These are phyloP conservation scores for Sphaerulina populicola DNA, from an alignment of 2,329 filamentous ascomycete species.

Conservation along the genomic window DNA sequence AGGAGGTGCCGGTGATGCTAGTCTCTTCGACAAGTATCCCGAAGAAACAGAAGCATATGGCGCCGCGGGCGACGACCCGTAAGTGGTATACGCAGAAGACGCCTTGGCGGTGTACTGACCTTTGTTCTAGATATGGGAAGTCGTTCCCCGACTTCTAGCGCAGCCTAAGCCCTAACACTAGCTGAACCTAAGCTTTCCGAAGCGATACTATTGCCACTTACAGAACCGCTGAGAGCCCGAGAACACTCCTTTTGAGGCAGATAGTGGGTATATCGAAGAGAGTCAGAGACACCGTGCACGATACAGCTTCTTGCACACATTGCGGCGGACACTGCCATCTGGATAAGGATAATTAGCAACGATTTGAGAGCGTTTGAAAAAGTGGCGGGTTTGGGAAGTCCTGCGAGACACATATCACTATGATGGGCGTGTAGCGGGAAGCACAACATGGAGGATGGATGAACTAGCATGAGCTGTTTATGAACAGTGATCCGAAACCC, in stretches of 20 bases:
- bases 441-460: not conserved
- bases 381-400: not conserved
- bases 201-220: constrained; percentile 2
- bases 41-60: constrained; percentile 95
- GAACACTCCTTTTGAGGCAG: not conserved
- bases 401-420: not conserved
- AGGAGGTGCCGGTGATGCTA: constrained; percentile 87
- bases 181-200: not conserved
- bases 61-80: constrained; percentile 71
- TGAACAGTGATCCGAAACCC: no score
- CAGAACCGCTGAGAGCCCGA: constrained; percentile 2
- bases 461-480: not conserved
- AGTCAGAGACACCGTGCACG: not conserved
- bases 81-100: constrained; percentile 40
- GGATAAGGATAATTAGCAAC: constrained; percentile 6
- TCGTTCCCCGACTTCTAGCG: constrained; percentile 65
- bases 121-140: constrained; percentile 55
- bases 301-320: constrained; percentile 7
- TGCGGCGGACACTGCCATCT: not conserved
- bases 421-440: not conserved
- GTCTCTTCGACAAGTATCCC: constrained; percentile 95
- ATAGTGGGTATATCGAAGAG: constrained; percentile 3
- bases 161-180: not conserved
- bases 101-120: constrained; percentile 13
- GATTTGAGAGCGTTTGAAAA: constrained; percentile 1